Evolutionary conservation across 2,329 filamentous ascomycete species (phyloP), one percentile per base, ranked within the genome.

Genomic region (Xylariales sp.): DNA sequence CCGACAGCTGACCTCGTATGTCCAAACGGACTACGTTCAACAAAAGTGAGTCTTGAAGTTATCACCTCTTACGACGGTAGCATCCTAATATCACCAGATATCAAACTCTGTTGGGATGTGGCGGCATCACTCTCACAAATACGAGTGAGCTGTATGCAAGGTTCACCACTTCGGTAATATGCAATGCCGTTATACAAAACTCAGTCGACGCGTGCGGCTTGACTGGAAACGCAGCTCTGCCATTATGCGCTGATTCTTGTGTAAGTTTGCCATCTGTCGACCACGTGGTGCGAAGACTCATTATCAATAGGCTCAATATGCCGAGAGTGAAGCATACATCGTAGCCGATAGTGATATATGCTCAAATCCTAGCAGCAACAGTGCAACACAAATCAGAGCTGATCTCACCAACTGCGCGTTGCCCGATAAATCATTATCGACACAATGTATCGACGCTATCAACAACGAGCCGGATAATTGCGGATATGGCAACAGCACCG

Each of bases 181-280:
- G 93, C 74, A 97, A 94, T 71, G 78, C 87, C 50, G 86, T 98
- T 58, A 79, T 98, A 38, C 93, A 98, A 64, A 90, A 88, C 59
- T 97, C 93, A 4, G 80, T 84, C 54, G 59, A 66, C 9, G 59
- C 74, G 19, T 98, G 93, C 65, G 65, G 68, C 15, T 68, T 94
- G 33, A 76, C 82, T 1, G 62, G 72, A n/a, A 65, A 73, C 21
- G 69, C 82, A 31, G 80, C 86, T 4, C 71, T 73, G 44, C 89
- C 93, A 2, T 71, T 97, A 12, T 98, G 93, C 63, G 93, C 91
- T 33, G 85, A 93, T 48, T 84, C 86, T 49, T 98, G 93, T 64
- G 88, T 87, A 70, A 57, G 82, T 56, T 8, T 15, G 15, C 4
- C 19, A n/a, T 16, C 16, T 22, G n/a, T n/a, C n/a, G n/a, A n/a